Evolutionary conservation across 106 monocot species (phyloP), one percentile per base, ranked within the genome.

Genomic region (Acorus calamus): DNA sequence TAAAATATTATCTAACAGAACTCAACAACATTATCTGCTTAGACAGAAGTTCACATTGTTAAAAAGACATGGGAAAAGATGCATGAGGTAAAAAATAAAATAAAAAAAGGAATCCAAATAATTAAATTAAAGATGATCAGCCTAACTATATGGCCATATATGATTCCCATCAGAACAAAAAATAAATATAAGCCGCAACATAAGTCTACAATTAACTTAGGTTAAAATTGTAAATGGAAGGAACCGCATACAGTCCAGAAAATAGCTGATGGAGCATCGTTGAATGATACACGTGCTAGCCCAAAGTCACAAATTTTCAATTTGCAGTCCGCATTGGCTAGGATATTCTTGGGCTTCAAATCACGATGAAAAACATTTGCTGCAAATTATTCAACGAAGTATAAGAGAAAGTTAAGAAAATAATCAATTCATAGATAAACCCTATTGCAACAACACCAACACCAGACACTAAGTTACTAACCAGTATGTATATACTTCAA

Each of bases 251-350:
- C 87, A 52, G 87, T 87, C 87, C 87, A 87, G 78, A 83, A 83
- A 46, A 87, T 83, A 66, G 87, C 77, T 63, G 87, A 87, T 68
- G 80, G 83, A 43, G 83, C 65, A 72, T 87, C 83, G 67, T 80
- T 80, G 51, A 83, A 87, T 53, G 87, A 71, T 62, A 55, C 79
- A 58, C 87, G 77, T 14, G 83, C 87, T 69, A 87, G 83, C 43
- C 87, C 87, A 75, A 87, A 87, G 52, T 87, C 83, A 59, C 87
- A 87, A 68, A 87, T 77, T 77, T 87, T 87, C 53, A 87, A 53
- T 68, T 77, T 87, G 79, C 87, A 77, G 66, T 87, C 87, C 4
- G 87, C 83, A 80, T 87, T 87, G 44, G 83, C 87, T 43, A 87
- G 83, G 62, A 87, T 87, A 56, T 87, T 87, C 48, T 80, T 87